A percentile compares a stretch with the other conserved stretches of the same genome.
phyloP scores from a whole-genome alignment of 805 yeast genomes.

The Spathaspora girioi region DNA sequence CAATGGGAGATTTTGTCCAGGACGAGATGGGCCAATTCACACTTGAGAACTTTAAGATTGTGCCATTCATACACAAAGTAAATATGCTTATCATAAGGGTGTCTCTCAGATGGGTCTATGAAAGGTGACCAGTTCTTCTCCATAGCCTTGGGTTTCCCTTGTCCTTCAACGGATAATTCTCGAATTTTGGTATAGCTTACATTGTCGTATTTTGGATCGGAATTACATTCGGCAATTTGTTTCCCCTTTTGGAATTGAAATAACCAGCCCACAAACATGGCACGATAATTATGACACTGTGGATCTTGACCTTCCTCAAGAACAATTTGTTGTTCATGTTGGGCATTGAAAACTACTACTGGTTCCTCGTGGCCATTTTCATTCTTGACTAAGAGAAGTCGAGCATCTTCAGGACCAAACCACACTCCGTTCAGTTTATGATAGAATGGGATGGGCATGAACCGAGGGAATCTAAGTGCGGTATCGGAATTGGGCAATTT shows the following conservation, averaged over 20 bases:
- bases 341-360: constrained; percentile 8
- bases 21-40: constrained; percentile 15
- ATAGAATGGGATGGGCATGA: constrained; percentile 12
- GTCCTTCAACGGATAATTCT: constrained; percentile 16
- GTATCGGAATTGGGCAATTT: constrained; percentile 16
- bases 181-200: constrained; percentile 15
- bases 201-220: constrained; percentile 11
- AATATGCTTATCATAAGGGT: constrained; percentile 23
- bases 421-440: constrained; percentile 9
- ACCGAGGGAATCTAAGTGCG: constrained; percentile 11
- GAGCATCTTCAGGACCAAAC: constrained; percentile 27
- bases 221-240: constrained; percentile 19
- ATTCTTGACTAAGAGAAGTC: constrained; percentile 19
- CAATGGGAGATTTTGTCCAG: constrained; percentile 3
- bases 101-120: constrained; percentile 20
- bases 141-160: not conserved
- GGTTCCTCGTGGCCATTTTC: constrained; percentile 16
- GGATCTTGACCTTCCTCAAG: constrained; percentile 2
- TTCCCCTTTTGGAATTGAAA: constrained; percentile 32
- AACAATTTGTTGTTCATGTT: constrained; percentile 6
- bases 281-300: constrained; percentile 11
- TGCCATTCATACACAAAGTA: constrained; percentile 34
- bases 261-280: constrained; percentile 31
- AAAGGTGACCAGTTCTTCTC: constrained; percentile 43
- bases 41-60: constrained; percentile 22